phyloP scores from a whole-genome alignment of 768 basidiomycete species.

The Lyophyllum atratum region DNA sequence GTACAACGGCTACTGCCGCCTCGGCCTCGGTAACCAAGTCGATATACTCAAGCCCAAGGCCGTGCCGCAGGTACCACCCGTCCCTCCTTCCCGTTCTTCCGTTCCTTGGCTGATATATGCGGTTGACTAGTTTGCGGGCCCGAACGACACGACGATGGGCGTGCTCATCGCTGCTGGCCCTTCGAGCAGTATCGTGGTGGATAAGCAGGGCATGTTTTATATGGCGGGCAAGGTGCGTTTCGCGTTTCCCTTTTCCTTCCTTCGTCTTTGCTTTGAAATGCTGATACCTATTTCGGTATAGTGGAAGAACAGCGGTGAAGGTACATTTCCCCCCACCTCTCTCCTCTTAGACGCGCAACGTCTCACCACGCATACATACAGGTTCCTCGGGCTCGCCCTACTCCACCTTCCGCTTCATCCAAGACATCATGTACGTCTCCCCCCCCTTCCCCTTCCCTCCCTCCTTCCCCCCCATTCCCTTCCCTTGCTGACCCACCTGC shows the following conservation, averaged over 20 bases:
- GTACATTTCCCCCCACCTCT: slow-evolving; percentile 33
- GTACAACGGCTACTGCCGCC: slow-evolving; percentile 88
- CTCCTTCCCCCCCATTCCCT: neutral
- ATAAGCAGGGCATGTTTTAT: slow-evolving; percentile 85
- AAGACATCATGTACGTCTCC: slow-evolving; percentile 73
- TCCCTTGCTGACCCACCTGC: slow-evolving; percentile 6
- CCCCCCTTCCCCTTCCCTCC: neutral
- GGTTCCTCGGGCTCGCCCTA: slow-evolving; percentile 90
- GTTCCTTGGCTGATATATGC: neutral
- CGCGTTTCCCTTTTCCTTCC: slow-evolving; percentile 3
- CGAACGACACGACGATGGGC: slow-evolving; percentile 65
- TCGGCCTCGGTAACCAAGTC: slow-evolving; percentile 85
- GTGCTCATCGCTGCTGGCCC: slow-evolving; percentile 75
- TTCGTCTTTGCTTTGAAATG: neutral
- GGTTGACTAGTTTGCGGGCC: slow-evolving; percentile 65
- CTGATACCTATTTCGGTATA: slow-evolving; percentile 32
- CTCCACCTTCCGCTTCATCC: slow-evolving; percentile 83
- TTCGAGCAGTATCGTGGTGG: slow-evolving; percentile 80
- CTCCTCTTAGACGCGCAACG: too few relatives aligned
- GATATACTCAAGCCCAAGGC: slow-evolving; percentile 79
- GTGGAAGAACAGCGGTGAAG: slow-evolving; percentile 97
- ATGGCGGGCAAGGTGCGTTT: slow-evolving; percentile 76
- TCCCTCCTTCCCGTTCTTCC: neutral
- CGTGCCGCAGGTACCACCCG: slow-evolving; percentile 67
- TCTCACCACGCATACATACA: slow-evolving; percentile 30